These are phyloP conservation scores for Plasmopara muralis DNA, from an alignment of 352 stramenopile genomes.

Conservation along the genomic window DNA sequence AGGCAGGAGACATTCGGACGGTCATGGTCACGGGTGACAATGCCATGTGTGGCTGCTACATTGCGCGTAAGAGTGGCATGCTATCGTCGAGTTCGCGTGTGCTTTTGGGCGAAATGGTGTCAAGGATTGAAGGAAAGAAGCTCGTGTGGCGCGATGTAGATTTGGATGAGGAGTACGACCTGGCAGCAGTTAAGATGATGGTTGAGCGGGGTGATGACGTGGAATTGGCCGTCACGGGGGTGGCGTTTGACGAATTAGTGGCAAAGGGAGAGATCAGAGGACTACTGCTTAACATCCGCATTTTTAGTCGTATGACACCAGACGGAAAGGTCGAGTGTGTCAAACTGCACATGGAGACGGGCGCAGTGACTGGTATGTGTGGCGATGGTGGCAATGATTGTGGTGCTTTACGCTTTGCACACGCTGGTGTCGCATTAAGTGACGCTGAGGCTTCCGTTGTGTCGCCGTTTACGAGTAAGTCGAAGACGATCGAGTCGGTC, in stretches of 20 bases:
- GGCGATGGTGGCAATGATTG: slow-evolving; percentile 89
- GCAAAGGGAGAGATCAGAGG: slow-evolving; percentile 52
- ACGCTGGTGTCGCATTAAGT: slow-evolving; percentile 87
- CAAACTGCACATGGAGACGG: slow-evolving; percentile 53
- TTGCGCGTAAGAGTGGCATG: slow-evolving; percentile 62
- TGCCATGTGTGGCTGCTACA: slow-evolving; percentile 71
- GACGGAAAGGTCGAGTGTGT: slow-evolving; percentile 65
- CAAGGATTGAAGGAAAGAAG: slow-evolving; percentile 15
- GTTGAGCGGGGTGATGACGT: slow-evolving; percentile 28
- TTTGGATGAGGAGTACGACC: slow-evolving; percentile 38
- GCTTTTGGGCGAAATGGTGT: slow-evolving; percentile 57
- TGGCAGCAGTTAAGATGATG: slow-evolving; percentile 44
- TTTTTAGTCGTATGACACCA: slow-evolving; percentile 79
- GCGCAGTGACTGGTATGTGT: slow-evolving; percentile 75
- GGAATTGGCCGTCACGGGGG: slow-evolving; percentile 65
- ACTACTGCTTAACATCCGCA: slow-evolving; percentile 59
- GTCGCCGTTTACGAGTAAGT: slow-evolving; percentile 84
- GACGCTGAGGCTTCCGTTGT: slow-evolving; percentile 85
- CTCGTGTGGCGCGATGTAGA: slow-evolving; percentile 68
- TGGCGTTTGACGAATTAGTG: slow-evolving; percentile 62
- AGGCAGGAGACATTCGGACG: slow-evolving; percentile 58
- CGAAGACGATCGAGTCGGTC: slow-evolving; percentile 64
- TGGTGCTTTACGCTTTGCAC: slow-evolving; percentile 84
- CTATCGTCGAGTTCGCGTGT: slow-evolving; percentile 35
- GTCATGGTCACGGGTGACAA: slow-evolving; percentile 90